Base-by-base conservation (phyloP, 2,329 filamentous ascomycete genomes). In the Xylaria multiplex region DNA sequence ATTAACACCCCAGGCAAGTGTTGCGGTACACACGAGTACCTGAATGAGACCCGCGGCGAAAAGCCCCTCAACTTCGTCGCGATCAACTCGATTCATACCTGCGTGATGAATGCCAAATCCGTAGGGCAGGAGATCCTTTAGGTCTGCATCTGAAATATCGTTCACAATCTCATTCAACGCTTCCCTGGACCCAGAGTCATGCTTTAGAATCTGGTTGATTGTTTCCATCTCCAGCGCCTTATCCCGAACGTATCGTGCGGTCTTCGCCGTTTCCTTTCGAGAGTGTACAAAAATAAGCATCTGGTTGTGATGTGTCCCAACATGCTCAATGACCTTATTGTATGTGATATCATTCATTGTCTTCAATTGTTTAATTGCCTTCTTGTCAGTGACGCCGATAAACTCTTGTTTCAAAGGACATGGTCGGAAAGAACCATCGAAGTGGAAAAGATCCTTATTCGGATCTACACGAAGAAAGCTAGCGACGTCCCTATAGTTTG, bases 281-380 rank as follows among this genome's bases (percentile, higher is more conserved):
- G 96, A 99, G 78, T 99, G 96, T 6, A 99, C 96, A 76, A 99
- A 99, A 66, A 99, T 97, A 45, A 99, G 88, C 94, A 99, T 97
- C 79, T 99, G 96, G 74, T 99, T 97, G 69, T 92, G 89, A 75
- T 96, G 91, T 65, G 91, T 90, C 6, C 96, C 96, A 35, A 97
- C 95, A 76, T 98, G 95, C 79, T 99, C 96, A 61, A 99, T 87
- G 32, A 97, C 94, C 79, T 99, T 99, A 70, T 90, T 96, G 79
- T 99, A 99, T 64, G 93, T 97, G 61, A 99, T 94, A 73, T 99
- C 96, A 76, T 99, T 99, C 96, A 99, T 99, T 0, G 92, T 96
- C 85, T 98, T 97, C 61, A 99, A 84, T 79, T 99, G 96, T 81
- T 98, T 99, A 81, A 99, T 99, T 6, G 96, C 92, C 79, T 98